A percentile compares a stretch with the other conserved stretches of the same genome.
phyloP scores from a whole-genome alignment of 345 rosid species.

The Nasturtium officinale region DNA sequence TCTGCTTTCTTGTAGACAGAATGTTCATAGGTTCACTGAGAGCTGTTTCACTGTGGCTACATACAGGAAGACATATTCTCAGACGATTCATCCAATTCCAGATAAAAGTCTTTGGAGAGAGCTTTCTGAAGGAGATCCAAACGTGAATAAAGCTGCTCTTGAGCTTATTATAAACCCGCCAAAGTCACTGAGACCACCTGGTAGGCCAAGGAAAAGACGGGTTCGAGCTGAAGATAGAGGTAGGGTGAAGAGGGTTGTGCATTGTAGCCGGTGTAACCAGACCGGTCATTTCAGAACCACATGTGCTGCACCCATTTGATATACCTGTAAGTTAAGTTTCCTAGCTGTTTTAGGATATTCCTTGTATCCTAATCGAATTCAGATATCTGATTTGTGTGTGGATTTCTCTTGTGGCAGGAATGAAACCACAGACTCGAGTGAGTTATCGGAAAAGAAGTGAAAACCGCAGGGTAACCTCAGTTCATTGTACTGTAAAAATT shows the following conservation, averaged over 20 bases:
- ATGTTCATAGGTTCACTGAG: constrained; percentile 91
- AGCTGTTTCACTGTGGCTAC: constrained; percentile 97
- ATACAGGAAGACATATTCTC: constrained; percentile 86
- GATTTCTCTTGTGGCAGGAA: constrained; percentile 31
- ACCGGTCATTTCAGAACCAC: constrained; percentile 99
- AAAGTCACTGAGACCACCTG: constrained; percentile 88
- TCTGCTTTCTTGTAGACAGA: constrained; percentile 96
- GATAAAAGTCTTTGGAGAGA: constrained; percentile 94
- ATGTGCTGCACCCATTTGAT: constrained; percentile 89
- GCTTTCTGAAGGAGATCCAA: constrained; percentile 69
- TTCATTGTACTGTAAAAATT: not conserved
- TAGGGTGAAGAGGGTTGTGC: constrained; percentile 87
- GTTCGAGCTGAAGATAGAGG: constrained; percentile 94
- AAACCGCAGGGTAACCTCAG: not conserved
- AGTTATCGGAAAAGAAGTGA: not conserved
- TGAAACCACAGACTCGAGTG: not conserved
- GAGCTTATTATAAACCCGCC: constrained; percentile 75
- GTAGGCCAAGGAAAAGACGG: constrained; percentile 92
- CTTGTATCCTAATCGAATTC: not conserved
- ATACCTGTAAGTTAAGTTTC: constrained; percentile 32
- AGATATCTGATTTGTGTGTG: constrained; percentile 13
- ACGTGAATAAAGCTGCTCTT: constrained; percentile 43
- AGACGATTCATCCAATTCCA: constrained; percentile 95
- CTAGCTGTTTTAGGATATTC: constrained; percentile 5
- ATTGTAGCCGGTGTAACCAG: constrained; percentile 97